Conservation (phyloP, 2,329 filamentous ascomycete species). For the Stagonosporopsis vannaccii region DNA sequence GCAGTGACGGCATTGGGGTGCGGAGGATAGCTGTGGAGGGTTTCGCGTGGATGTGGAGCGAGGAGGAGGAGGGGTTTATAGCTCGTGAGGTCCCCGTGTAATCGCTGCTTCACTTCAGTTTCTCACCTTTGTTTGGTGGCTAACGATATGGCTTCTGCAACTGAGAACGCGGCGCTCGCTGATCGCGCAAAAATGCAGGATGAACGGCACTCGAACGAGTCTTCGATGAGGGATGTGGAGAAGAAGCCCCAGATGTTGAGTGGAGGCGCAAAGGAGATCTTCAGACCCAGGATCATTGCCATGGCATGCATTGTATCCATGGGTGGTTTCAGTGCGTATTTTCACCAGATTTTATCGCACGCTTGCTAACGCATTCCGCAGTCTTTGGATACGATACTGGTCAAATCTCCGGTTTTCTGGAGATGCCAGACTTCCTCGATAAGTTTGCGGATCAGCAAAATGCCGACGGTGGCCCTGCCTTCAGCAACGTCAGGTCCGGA, state of each 20-base stretch:
- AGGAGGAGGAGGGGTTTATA: constrained; percentile 12
- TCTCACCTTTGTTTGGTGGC: background rate
- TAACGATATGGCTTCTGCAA: constrained; percentile 10
- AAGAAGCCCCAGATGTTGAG: constrained; percentile 38
- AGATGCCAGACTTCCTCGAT: constrained; percentile 45
- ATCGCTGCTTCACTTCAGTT: background rate
- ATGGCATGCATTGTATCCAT: constrained; percentile 47
- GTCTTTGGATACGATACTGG: constrained; percentile 47
- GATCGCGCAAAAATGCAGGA: constrained; percentile 4
- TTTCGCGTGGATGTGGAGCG: constrained; percentile 6
- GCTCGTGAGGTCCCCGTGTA: constrained; percentile 12
- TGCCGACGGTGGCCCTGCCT: constrained; percentile 30
- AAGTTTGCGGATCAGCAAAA: constrained; percentile 38
- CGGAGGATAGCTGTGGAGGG: constrained; percentile 5
- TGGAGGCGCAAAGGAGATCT: constrained; percentile 36
- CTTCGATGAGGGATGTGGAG: constrained; percentile 38
- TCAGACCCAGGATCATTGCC: constrained; percentile 40
- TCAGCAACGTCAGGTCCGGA: constrained; percentile 44
- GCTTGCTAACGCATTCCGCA: background rate
- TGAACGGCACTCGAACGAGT: constrained; percentile 25
- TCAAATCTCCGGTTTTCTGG: constrained; percentile 48
- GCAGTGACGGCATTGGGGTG: constrained; percentile 19
- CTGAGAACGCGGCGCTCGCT: background rate
- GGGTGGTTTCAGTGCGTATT: constrained; percentile 40
- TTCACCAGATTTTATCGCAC: no score